A percentile compares a stretch with the other conserved stretches of the same genome.
phyloP scores from a whole-genome alignment of 2,329 filamentous ascomycete genomes.

The Hymenotorrendiella dingleyae region DNA sequence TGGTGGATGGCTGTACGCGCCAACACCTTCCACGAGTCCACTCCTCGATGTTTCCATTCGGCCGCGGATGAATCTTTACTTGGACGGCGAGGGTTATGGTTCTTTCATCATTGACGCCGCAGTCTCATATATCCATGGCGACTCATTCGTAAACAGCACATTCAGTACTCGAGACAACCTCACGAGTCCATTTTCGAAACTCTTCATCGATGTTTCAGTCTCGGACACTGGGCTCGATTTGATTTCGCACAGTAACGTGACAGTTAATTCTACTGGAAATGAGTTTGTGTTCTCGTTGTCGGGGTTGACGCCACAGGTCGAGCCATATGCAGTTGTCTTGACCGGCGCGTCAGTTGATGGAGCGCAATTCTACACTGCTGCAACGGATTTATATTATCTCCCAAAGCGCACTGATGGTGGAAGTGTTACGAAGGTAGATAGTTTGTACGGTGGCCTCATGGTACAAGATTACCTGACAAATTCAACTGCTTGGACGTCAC shows the following conservation, averaged over 20 bases:
- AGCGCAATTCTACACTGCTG: conserved; percentile 30
- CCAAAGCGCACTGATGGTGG: conserved; percentile 37
- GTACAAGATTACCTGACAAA: conserved; percentile 30
- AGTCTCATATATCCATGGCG: conserved; percentile 33
- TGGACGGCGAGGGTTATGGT: conserved; percentile 33
- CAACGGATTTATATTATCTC: conserved; percentile 34
- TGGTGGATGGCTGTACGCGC: conserved; percentile 38
- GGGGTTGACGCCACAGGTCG: conserved; percentile 20
- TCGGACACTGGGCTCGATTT: conserved; percentile 20
- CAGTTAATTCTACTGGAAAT: conserved; percentile 33
- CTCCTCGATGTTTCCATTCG: conserved; percentile 37
- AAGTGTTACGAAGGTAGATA: conserved; percentile 39
- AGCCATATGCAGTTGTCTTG: conserved; percentile 34
- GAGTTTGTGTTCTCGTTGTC: conserved; percentile 32
- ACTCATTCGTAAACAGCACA: conserved; percentile 25
- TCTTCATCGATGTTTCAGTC: conserved; percentile 26
- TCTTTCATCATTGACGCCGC: conserved; percentile 37
- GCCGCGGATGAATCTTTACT: conserved; percentile 41
- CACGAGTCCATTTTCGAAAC: conserved; percentile 14
- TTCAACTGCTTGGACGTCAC: conserved; percentile 24
- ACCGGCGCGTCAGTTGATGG: conserved; percentile 28
- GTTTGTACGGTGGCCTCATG: conserved; percentile 37
- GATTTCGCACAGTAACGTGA: conserved; percentile 23
- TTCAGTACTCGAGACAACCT: conserved; percentile 16
- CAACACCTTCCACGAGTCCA: conserved; percentile 30